These are phyloP conservation scores for Aaosphaeria pasadenensis DNA, from an alignment of 2,329 filamentous ascomycete species.

Conservation along the genomic window DNA sequence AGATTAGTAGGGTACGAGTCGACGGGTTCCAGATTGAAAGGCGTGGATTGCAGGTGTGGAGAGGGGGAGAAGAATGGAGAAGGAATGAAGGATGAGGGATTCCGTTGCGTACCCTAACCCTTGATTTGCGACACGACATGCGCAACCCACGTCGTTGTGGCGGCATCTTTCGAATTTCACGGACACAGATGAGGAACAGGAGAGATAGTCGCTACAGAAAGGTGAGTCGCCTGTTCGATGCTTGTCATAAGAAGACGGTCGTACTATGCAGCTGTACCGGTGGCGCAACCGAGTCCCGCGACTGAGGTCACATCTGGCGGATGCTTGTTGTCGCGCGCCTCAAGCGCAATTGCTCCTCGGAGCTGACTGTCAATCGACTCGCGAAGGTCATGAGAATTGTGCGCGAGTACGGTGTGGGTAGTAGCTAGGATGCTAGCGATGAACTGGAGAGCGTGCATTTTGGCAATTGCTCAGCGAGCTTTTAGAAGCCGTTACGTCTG, in stretches of 20 bases:
- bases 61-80: neutral
- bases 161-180: constrained; percentile 8
- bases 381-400: too few relatives aligned
- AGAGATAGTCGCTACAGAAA: constrained; percentile 8
- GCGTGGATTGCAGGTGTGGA: neutral
- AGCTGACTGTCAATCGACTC: too few relatives aligned
- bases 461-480: too few relatives aligned
- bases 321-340: neutral
- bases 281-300: constrained; percentile 8
- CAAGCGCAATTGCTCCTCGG: too few relatives aligned
- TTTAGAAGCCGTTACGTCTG: too few relatives aligned
- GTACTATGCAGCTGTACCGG: constrained; percentile 7
- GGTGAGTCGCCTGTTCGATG: neutral
- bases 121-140: constrained; percentile 8
- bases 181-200: constrained; percentile 10
- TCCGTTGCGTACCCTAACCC: constrained; percentile 7
- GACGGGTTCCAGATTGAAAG: neutral
- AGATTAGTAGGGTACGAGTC: neutral
- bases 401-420: too few relatives aligned
- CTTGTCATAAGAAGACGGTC: neutral
- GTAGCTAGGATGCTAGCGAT: too few relatives aligned
- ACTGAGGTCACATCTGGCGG: constrained; percentile 5
- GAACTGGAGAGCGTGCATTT: too few relatives aligned
- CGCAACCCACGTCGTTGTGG: constrained; percentile 8
- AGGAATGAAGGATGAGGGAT: neutral